phyloP scores from a whole-genome alignment of 2,329 filamentous ascomycete genomes.

The Clonostachys rosea region DNA sequence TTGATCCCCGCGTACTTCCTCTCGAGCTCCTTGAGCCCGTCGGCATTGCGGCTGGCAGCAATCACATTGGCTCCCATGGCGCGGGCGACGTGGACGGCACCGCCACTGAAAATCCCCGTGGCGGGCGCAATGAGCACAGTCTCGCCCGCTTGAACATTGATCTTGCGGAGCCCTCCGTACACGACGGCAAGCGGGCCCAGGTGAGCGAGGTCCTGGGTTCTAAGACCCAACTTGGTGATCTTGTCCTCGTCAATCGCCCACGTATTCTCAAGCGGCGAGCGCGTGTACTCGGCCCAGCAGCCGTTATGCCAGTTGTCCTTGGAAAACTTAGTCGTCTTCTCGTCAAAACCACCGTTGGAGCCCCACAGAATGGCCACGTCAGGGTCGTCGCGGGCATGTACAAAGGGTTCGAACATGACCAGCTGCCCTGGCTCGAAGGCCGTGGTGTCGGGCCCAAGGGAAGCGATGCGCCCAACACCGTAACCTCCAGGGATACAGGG shows the following conservation, averaged over 20 bases:
- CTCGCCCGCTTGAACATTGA: slow-evolving; percentile 37
- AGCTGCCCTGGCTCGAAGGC: slow-evolving; percentile 22
- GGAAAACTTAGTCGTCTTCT: slow-evolving; percentile 14
- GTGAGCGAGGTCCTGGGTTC: no score
- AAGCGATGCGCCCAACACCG: slow-evolving; percentile 25
- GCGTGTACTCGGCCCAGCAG: slow-evolving; percentile 18
- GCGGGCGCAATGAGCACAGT: slow-evolving; percentile 44
- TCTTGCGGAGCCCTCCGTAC: slow-evolving; percentile 35
- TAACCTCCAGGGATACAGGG: not conserved
- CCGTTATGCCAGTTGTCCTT: slow-evolving; percentile 22
- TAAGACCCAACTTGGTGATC: not conserved
- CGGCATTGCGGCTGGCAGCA: slow-evolving; percentile 39
- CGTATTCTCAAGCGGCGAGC: slow-evolving; percentile 25
- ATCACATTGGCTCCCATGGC: slow-evolving; percentile 48
- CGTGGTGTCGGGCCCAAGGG: slow-evolving; percentile 22
- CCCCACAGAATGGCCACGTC: slow-evolving; percentile 17
- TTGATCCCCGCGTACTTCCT: slow-evolving; percentile 2
- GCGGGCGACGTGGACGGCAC: slow-evolving; percentile 39
- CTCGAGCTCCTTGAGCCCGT: slow-evolving; percentile 23
- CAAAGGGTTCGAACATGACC: slow-evolving; percentile 20
- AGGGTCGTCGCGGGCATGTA: slow-evolving; percentile 20
- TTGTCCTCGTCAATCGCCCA: slow-evolving; percentile 2
- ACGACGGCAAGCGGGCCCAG: slow-evolving; percentile 24
- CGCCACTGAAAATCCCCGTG: slow-evolving; percentile 42
- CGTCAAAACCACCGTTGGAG: slow-evolving; percentile 14